These are phyloP conservation scores for Podila clonocystis DNA, from an alignment of 192 early-diverging fungal species.

Conservation along the genomic window DNA sequence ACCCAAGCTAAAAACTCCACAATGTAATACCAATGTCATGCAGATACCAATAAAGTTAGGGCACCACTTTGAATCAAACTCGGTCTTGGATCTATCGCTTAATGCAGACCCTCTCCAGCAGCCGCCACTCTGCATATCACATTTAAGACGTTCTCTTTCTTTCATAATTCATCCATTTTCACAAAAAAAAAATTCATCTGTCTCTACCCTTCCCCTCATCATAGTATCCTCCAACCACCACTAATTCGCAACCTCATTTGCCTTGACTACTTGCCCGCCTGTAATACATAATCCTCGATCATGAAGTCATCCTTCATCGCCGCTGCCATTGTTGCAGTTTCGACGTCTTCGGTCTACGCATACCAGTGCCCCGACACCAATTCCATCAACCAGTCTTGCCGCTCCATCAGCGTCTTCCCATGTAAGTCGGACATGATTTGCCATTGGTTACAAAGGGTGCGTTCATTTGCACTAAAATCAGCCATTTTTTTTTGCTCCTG, in stretches of 20 bases:
- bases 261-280: background rate
- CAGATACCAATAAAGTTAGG: too few species aligned
- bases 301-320: constrained; percentile 6
- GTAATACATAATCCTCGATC: background rate
- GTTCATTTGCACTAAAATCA: background rate
- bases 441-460: too few species aligned
- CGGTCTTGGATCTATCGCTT: too few species aligned
- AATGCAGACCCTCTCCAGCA: too few species aligned
- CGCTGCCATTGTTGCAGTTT: constrained; percentile 6
- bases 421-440: background rate
- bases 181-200: background rate
- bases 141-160: too few species aligned
- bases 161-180: too few species aligned
- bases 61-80: too few species aligned
- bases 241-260: background rate
- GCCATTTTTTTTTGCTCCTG: background rate
- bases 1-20: too few species aligned
- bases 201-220: background rate
- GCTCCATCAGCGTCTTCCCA: constrained; percentile 4
- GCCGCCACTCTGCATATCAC: too few species aligned
- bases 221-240: background rate
- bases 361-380: constrained; percentile 1
- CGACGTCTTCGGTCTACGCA: background rate
- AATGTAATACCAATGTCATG: too few species aligned
- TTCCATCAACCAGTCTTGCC: constrained; percentile 2